Percentiles rank a stretch among this genome's conserved stretches.
These are phyloP conservation scores for Candida tetrigidarum DNA, from an alignment of 1,139 yeast species.

Conservation along the genomic window DNA sequence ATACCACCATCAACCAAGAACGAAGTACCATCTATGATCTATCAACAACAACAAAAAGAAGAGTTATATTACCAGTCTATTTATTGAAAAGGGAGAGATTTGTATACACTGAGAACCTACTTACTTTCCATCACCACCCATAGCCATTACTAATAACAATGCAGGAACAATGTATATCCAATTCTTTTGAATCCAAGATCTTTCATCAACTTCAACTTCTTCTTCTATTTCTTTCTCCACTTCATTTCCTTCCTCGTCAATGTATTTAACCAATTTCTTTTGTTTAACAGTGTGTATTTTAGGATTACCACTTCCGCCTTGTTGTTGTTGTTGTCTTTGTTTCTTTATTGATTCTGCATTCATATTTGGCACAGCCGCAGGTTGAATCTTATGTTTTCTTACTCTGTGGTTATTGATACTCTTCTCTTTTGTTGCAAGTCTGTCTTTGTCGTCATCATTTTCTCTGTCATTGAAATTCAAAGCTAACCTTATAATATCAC, in stretches of 20 bases:
- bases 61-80: no score
- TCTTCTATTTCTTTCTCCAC: slow-evolving; percentile 29
- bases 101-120: neutral
- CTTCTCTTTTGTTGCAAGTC: no score
- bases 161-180: slow-evolving; percentile 58
- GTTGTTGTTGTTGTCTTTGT: slow-evolving; percentile 14
- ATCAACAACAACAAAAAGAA: neutral
- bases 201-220: slow-evolving; percentile 32
- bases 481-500: slow-evolving; percentile 21
- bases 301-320: slow-evolving; percentile 9
- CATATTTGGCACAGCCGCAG: slow-evolving; percentile 33
- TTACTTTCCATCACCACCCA: slow-evolving; percentile 26
- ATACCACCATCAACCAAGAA: neutral
- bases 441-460: neutral
- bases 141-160: slow-evolving; percentile 35
- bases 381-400: slow-evolving; percentile 11
- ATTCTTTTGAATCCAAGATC: slow-evolving; percentile 56
- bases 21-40: neutral
- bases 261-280: slow-evolving; percentile 17
- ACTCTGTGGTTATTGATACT: no score
- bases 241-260: slow-evolving; percentile 31
- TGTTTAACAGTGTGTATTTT: slow-evolving; percentile 14
- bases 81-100: neutral
- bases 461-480: slow-evolving; percentile 14
- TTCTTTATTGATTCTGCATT: slow-evolving; percentile 24